Evolutionary conservation across 1,284 basidiomycete genomes (phyloP), one percentile per base, ranked within the genome.

Genomic region (Cutaneotrichosporon arboriforme): DNA sequence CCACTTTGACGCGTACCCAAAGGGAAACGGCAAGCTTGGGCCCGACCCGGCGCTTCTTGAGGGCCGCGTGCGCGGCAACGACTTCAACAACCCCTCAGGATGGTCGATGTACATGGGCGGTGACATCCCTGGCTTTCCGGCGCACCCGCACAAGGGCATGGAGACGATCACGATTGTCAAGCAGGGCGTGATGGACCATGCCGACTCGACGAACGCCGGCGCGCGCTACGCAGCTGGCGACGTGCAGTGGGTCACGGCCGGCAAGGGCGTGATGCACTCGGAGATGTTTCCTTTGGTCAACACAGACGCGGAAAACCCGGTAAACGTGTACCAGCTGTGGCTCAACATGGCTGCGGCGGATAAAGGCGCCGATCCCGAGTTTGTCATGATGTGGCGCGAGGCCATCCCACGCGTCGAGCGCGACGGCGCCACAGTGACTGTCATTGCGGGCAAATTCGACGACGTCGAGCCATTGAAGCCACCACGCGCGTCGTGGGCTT

Each of bases 241-340:
- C 54, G 53, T 59, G 33, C 57, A 59, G 47, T 59, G 57, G 57
- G 57, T 59, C 10, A 59, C 57, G 20, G 49, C 57, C 0, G 57
- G 57, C 15, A 46, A 23, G 15, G 57, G 57, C 7, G 57, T 59
- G 10, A 39, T 48, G 9, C 57, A 59, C 47, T 51, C 48, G 2
- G 57, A 59, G 33, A 59, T 59, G 57, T 55, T 59, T 40, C 57
- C 57, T 3, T 33, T 59, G 40, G 14, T 59, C 5, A 37, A 47
- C 22, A n/a, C 36, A 7, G 53, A 49, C 44, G 33, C 35, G 23
- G 34, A 37, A 10, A 59, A 59, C 45, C 46, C 57, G 20, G 17
- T 50, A 12, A 53, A 59, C 40, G 21, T 55, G 45, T 59, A 59
- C 33, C 57, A 59, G 41, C 44, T 59, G 9, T 59, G 57, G 57